These are phyloP conservation scores for Paecilomyces variotii DNA, from an alignment of 2,329 filamentous ascomycete genomes.

Conservation along the genomic window DNA sequence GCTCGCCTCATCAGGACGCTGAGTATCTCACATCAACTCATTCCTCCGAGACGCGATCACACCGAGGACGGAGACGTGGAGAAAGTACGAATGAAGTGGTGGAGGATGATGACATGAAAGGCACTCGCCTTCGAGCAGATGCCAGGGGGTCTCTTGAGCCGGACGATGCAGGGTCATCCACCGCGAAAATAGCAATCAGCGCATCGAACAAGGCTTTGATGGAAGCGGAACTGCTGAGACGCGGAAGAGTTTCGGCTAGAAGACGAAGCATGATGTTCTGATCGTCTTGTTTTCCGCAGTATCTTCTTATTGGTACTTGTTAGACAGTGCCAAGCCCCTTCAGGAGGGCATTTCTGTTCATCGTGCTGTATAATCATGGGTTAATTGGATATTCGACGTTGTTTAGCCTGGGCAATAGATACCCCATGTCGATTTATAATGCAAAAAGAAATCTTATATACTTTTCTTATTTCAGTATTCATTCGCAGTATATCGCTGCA, in stretches of 20 bases:
- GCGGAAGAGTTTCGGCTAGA: slow-evolving; percentile 24
- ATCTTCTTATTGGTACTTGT: background rate
- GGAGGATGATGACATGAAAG: background rate
- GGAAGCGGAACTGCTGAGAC: slow-evolving; percentile 12
- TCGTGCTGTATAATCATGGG: background rate
- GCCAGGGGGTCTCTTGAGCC: background rate
- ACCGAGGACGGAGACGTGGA: background rate
- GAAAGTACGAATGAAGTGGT: background rate
- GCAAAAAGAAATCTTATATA: background rate
- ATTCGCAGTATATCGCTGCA: background rate
- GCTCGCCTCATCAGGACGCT: background rate
- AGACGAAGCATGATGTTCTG: slow-evolving; percentile 36
- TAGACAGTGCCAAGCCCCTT: background rate
- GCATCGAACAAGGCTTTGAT: slow-evolving; percentile 1
- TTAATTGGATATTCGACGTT: slow-evolving; percentile 1
- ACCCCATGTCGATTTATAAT: slow-evolving; percentile 9
- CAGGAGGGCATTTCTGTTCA: slow-evolving; percentile 1
- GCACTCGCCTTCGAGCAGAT: background rate
- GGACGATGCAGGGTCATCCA: background rate
- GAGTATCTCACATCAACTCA: background rate
- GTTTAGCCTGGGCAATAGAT: slow-evolving; percentile 15
- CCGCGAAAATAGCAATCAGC: background rate
- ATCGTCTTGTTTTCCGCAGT: background rate
- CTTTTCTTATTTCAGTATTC: background rate
- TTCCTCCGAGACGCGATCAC: background rate